phyloP scores from a whole-genome alignment of 352 stramenopile genomes.

The Pythium inflatum region DNA sequence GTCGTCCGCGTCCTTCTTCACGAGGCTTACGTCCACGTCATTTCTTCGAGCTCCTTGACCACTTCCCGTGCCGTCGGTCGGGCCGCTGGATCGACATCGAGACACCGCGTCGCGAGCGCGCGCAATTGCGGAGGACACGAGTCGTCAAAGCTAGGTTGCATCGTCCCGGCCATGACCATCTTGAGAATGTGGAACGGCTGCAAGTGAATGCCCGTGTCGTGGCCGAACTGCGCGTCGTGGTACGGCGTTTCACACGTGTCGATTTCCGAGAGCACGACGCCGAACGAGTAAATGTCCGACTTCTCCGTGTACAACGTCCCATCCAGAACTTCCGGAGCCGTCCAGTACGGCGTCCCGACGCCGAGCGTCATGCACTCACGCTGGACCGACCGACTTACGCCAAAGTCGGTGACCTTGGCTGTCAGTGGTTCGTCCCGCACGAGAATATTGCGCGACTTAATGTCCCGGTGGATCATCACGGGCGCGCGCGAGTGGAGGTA shows the following conservation, averaged over 20 bases:
- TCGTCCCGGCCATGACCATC: conserved; percentile 43
- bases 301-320: conserved; percentile 53
- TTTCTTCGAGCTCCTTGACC: conserved; percentile 26
- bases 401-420: conserved; percentile 86
- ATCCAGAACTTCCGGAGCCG: conserved; percentile 69
- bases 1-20: background rate
- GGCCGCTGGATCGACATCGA: conserved; percentile 14
- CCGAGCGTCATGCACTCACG: conserved; percentile 49
- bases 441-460: conserved; percentile 64
- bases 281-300: conserved; percentile 71
- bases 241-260: conserved; percentile 30
- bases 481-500: conserved; percentile 50
- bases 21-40: conserved; percentile 13
- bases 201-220: conserved; percentile 30
- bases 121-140: conserved; percentile 39
- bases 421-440: conserved; percentile 39
- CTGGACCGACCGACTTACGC: conserved; percentile 44
- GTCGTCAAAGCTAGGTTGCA: conserved; percentile 47
- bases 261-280: conserved; percentile 31
- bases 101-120: conserved; percentile 17
- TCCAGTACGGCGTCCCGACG: conserved; percentile 85
- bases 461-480: conserved; percentile 50
- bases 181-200: conserved; percentile 59
- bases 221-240: conserved; percentile 27
- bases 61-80: conserved; percentile 26